Base-by-base conservation (phyloP, 169 alveolate species). In the Theileria sp. region DNA sequence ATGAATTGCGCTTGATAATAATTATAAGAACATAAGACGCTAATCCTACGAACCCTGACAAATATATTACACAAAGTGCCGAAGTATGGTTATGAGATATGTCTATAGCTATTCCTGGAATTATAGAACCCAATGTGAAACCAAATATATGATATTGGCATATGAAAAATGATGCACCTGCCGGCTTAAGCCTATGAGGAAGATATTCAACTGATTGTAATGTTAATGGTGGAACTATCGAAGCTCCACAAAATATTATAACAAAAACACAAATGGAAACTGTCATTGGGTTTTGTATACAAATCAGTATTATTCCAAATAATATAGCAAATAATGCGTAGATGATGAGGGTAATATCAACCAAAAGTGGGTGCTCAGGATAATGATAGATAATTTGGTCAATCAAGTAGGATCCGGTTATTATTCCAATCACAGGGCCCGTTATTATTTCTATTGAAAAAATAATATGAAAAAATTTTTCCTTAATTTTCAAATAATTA, bases 351-450 rank as follows among this genome's bases (percentile, higher is more conserved):
- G 68, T 73, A 38, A 19, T 10, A 28, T 78, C 77, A 67, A 79
- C 70, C 0, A 71, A 28, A 10, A 85, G 13, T 12, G 87, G 87
- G 5, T 36, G 13, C 0, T 21, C 61, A 21, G 87, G 87, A 65
- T 93, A 92, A 62, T 92, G 87, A 6, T 92, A 95, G 6, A 93
- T 94, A 78, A 93, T 77, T 25, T 67, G 79, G 80, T 94, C 97
- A 66, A 94, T 89, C 28, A 94, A 54, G 23, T 87, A 87, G 5
- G 96, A 94, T n/a, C 97, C 97, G n/a, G 86, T 88, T 82, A 93
- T 67, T 21, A 93, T 94, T 15, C 97, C 97, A 0, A 87, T 65
- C 19, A 93, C 80, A 0, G 97, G 97, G 0, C 97, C 95, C 8
- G 96, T 90, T 26, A 91, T 84, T 4, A 93, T 76, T 58, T 91